These are phyloP conservation scores for Rhodomyrtus psidioides DNA, from an alignment of 441 rosid genomes.

Conservation along the genomic window DNA sequence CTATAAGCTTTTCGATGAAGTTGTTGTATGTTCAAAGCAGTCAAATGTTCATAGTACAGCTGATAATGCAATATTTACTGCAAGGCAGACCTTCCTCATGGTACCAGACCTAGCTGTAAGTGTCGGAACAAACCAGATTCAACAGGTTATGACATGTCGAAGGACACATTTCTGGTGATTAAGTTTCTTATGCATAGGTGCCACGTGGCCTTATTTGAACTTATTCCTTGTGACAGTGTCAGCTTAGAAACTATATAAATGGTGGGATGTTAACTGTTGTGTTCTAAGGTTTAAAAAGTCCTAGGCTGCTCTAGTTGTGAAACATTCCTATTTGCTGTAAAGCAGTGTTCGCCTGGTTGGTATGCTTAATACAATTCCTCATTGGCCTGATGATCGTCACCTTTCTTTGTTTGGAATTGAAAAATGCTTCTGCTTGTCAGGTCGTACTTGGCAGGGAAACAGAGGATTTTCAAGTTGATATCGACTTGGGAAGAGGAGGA, in stretches of 20 bases:
- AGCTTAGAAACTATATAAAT: neutral
- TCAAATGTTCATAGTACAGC: neutral
- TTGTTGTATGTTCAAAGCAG: neutral
- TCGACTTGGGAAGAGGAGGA: constrained; percentile 15
- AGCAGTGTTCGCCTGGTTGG: neutral
- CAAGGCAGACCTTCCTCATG: neutral
- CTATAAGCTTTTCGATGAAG: neutral
- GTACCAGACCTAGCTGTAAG: neutral
- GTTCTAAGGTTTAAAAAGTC: neutral
- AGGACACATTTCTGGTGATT: neutral
- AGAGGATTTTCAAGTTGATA: constrained; percentile 14
- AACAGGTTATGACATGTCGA: neutral
- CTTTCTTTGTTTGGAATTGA: neutral
- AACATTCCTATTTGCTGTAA: neutral
- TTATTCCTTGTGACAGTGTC: neutral
- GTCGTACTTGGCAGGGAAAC: constrained; percentile 30
- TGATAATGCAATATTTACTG: neutral
- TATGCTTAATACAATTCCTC: neutral
- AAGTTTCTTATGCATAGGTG: neutral
- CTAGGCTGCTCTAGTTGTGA: neutral
- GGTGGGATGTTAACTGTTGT: neutral
- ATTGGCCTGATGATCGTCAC: neutral
- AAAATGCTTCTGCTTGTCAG: constrained; percentile 9
- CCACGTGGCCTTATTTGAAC: neutral
- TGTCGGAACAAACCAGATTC: neutral